These are phyloP conservation scores for Baorangia bicolor DNA, from an alignment of 768 basidiomycete species.

Conservation along the genomic window DNA sequence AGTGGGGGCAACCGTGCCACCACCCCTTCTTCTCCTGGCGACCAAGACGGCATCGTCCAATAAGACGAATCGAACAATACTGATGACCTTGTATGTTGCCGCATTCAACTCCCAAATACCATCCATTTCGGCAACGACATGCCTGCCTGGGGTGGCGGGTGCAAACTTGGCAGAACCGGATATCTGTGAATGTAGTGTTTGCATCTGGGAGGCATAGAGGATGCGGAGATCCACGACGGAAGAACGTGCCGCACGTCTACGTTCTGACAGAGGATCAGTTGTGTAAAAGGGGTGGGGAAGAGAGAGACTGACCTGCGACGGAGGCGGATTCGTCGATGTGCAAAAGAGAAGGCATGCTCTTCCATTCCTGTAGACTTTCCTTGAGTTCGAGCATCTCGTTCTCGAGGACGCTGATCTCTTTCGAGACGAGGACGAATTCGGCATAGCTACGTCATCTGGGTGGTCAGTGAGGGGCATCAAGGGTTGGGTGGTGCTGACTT, in stretches of 20 bases:
- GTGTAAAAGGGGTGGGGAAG: constrained; percentile 27
- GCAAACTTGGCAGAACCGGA: constrained; percentile 96
- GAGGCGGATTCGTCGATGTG: constrained; percentile 84
- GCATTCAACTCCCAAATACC: constrained; percentile 83
- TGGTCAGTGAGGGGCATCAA: constrained; percentile 6
- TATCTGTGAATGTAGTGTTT: constrained; percentile 82
- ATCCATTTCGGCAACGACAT: constrained; percentile 85
- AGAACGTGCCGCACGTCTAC: constrained; percentile 69
- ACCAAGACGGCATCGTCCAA: constrained; percentile 91
- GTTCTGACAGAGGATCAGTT: constrained; percentile 35
- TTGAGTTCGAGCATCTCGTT: constrained; percentile 98
- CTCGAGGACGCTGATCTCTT: constrained; percentile 94
- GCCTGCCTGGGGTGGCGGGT: constrained; percentile 86
- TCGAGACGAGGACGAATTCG: constrained; percentile 94
- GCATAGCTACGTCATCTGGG: constrained; percentile 65
- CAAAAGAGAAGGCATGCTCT: constrained; percentile 89
- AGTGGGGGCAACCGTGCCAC: constrained; percentile 41
- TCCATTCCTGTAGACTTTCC: constrained; percentile 92
- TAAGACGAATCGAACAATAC: constrained; percentile 85
- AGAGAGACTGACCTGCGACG: constrained; percentile 42
- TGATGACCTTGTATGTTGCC: constrained; percentile 92
- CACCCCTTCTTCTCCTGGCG: constrained; percentile 68
- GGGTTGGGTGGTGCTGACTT: constrained; percentile 50
- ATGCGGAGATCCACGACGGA: constrained; percentile 95
- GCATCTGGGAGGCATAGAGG: constrained; percentile 94